Base-by-base conservation (phyloP, 768 basidiomycete species). In the Boletus rex-veris region DNA sequence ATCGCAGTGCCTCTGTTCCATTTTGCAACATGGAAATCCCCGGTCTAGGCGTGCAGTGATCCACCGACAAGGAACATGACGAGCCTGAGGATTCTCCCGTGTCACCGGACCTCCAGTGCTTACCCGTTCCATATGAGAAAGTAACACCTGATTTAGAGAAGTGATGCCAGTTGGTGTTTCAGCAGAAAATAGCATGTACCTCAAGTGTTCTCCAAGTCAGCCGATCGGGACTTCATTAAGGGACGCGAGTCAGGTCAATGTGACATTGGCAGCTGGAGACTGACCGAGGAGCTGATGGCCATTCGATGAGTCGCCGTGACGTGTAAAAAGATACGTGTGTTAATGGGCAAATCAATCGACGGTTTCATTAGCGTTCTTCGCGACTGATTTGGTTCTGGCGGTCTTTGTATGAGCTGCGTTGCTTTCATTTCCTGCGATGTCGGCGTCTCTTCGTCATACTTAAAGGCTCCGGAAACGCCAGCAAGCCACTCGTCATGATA, bases 271-370 rank as follows among this genome's bases (percentile, higher is more conserved):
- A 69, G 47, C 63, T 74, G 8, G 64, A 21, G n/a, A 68, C 57
- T 45, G 54, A 21, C 55, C 19, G 69, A 70, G 45, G 66, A 64
- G 24, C 76, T 75, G 28, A 69, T 71, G 42, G 76, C 75, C 10
- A 65, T 75, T 12, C 76, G 58, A 64, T 45, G 78, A 75, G 21
- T 64, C 55, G 7, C 74, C 78, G 38, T 72, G 69, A 36, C 73
- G 74, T 46, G 78, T 67, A 74, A 60, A 79, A 76, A 40, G 74
- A 76, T 47, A 64, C 50, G 48, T 60, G 33, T 45, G 52, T 41
- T 28, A 44, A 47, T 21, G 53, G 61, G 54, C 37, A 52, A 64
- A 66, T 64, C 57, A 63, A 64, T 64, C 63, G 54, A 59, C 42
- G 28, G 28, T 48, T 41, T 44, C 36, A 35, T 48, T 12, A 41